Evolutionary conservation across 2,329 filamentous ascomycete genomes (phyloP).

Genomic region (Hortaea sp.): DNA sequence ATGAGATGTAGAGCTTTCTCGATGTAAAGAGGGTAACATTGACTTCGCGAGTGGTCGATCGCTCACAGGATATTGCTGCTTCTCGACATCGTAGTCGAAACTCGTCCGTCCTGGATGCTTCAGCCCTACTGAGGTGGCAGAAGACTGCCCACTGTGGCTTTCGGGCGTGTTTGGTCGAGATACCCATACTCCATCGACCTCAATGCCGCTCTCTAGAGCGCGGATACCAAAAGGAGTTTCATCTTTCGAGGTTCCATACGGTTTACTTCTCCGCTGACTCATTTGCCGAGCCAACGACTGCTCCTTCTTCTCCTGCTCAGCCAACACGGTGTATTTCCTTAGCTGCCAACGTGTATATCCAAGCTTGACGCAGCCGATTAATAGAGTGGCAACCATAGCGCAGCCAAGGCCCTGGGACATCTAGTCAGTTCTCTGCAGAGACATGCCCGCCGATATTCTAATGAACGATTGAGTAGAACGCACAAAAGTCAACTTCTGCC

Average conservation of each 20-base stretch:
- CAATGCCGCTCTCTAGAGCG: constrained; percentile 71
- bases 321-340: constrained; percentile 29
- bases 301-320: constrained; percentile 21
- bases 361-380: constrained; percentile 58
- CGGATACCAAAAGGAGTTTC: constrained; percentile 79
- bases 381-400: constrained; percentile 59
- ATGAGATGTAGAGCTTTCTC: constrained; percentile 28
- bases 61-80: constrained; percentile 4
- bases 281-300: constrained; percentile 24
- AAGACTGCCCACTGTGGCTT: constrained; percentile 16
- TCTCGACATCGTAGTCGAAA: constrained; percentile 3
- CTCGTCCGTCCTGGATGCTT: constrained; percentile 7
- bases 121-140: constrained; percentile 10
- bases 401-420: constrained; percentile 56
- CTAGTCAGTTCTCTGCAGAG: constrained; percentile 16
- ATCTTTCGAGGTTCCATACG: constrained; percentile 37
- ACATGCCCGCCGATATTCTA: constrained; percentile 6
- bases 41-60: constrained; percentile 6
- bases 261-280: constrained; percentile 15
- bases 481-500: constrained; percentile 88
- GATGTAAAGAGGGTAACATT: constrained; percentile 15
- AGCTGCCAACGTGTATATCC: constrained; percentile 31
- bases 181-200: constrained; percentile 68
- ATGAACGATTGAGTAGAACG: constrained; percentile 25
- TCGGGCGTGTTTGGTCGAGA: constrained; percentile 35